These are phyloP conservation scores for Chondrus crispus DNA, from an alignment of 23 red algal genomes.

Conservation along the genomic window DNA sequence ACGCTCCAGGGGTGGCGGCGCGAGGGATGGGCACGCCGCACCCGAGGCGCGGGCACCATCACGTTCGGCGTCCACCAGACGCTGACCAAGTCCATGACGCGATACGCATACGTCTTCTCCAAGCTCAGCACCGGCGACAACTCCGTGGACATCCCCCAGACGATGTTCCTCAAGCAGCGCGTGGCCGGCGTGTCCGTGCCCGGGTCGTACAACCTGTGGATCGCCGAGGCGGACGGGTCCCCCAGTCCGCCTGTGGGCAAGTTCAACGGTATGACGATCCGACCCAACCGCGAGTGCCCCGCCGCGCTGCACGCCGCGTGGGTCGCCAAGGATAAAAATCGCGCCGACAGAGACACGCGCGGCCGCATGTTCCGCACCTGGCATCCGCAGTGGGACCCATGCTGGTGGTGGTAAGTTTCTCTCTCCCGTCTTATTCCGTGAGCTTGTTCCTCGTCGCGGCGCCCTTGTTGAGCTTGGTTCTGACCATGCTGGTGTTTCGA, in stretches of 20 bases:
- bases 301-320: constrained; percentile 20
- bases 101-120: constrained; percentile 5
- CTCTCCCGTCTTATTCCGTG: not conserved
- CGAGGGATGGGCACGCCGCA: not conserved
- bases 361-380: constrained; percentile 42
- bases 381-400: constrained; percentile 55
- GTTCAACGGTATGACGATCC: not conserved
- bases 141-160: not conserved
- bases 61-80: constrained; percentile 27
- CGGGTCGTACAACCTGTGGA: constrained; percentile 15
- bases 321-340: constrained; percentile 17
- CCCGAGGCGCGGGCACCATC: not conserved
- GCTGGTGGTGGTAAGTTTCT: constrained; percentile 43
- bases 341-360: not conserved
- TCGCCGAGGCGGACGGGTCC: constrained; percentile 32
- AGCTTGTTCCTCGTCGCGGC: no score
- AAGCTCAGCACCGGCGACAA: not conserved
- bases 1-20: constrained; percentile 9
- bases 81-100: not conserved
- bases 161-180: not conserved
- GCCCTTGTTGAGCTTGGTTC: no score
- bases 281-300: constrained; percentile 31
- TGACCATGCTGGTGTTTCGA: no score
- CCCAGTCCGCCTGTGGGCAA: not conserved
- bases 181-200: not conserved